Conservation (phyloP, 73 alveolate species). For the Uronychia setigera region DNA sequence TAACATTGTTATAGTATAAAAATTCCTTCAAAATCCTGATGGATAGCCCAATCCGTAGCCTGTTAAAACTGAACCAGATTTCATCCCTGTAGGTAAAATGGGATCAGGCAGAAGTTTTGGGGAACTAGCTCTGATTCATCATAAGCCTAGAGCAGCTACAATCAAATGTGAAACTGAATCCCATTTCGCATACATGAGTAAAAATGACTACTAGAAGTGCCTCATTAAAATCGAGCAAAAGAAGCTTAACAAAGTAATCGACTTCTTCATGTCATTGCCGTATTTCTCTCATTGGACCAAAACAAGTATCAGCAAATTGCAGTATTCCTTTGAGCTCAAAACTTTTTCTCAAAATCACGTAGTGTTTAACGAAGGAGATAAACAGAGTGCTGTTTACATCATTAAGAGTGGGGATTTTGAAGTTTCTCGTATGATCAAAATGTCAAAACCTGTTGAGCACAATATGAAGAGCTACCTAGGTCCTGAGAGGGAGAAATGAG, state of each 20-base stretch:
- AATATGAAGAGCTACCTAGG: conserved; percentile 2
- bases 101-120: background rate
- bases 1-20: background rate
- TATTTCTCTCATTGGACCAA: conserved; percentile 1
- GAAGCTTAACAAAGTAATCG: background rate
- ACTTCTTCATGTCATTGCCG: background rate
- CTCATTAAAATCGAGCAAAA: background rate
- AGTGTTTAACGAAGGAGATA: conserved; percentile 21
- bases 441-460: background rate
- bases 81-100: conserved; percentile 14
- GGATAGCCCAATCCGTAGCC: background rate
- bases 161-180: background rate
- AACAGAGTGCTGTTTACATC: conserved; percentile 21
- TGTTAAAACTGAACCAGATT: conserved; percentile 25
- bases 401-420: conserved; percentile 35
- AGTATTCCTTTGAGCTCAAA: conserved; percentile 4
- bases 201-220: background rate
- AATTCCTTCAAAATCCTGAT: background rate
- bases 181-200: conserved; percentile 9
- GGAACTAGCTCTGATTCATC: background rate
- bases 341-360: conserved; percentile 11
- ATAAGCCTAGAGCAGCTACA: conserved; percentile 11
- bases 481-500: conserved; percentile 19
- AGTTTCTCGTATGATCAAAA: background rate
- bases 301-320: conserved; percentile 4